Evolutionary conservation across 1,284 basidiomycete genomes (phyloP).

Genomic region (Dichomitus squalens): DNA sequence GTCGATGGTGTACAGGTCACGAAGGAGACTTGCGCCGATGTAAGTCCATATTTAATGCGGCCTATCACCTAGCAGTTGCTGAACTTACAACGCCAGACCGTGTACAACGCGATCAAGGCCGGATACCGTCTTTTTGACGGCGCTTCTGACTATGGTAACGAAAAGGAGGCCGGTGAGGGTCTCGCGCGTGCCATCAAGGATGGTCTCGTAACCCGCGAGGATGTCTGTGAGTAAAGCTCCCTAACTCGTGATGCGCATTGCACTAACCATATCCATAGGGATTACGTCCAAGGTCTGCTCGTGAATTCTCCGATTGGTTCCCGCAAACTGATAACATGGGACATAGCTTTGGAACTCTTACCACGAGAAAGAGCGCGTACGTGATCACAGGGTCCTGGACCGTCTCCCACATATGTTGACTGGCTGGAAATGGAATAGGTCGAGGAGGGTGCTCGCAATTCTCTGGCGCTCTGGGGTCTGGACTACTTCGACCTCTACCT

Average conservation of each 20-base stretch:
- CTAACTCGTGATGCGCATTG: slow-evolving; percentile 6
- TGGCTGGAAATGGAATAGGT: slow-evolving; percentile 43
- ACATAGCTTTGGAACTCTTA: slow-evolving; percentile 81
- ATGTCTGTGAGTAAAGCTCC: slow-evolving; percentile 71
- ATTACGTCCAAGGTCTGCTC: slow-evolving; percentile 65
- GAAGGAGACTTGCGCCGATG: slow-evolving; percentile 59
- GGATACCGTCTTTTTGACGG: slow-evolving; percentile 86
- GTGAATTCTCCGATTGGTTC: slow-evolving; percentile 16
- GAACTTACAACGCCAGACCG: slow-evolving; percentile 42
- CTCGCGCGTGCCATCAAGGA: slow-evolving; percentile 75
- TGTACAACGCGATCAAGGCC: slow-evolving; percentile 71
- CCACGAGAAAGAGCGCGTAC: slow-evolving; percentile 70
- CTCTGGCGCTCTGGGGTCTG: slow-evolving; percentile 76
- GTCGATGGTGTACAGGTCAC: slow-evolving; percentile 45
- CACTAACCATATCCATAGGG: slow-evolving; percentile 39
- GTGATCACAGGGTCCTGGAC: slow-evolving; percentile 20
- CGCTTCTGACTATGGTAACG: slow-evolving; percentile 84
- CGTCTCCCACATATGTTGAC: slow-evolving; percentile 1
- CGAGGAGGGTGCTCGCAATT: slow-evolving; percentile 55
- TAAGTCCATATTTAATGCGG: slow-evolving; percentile 32
- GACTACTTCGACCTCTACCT: slow-evolving; percentile 80
- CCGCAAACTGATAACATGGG: slow-evolving; percentile 18
- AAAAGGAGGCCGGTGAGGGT: slow-evolving; percentile 83
- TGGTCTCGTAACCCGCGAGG: slow-evolving; percentile 73
- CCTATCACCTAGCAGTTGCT: neutral